Percentiles rank a stretch among this genome's conserved stretches.
These are phyloP conservation scores for Pseudozyma pruni DNA, from an alignment of 1,284 basidiomycete genomes.

Conservation along the genomic window DNA sequence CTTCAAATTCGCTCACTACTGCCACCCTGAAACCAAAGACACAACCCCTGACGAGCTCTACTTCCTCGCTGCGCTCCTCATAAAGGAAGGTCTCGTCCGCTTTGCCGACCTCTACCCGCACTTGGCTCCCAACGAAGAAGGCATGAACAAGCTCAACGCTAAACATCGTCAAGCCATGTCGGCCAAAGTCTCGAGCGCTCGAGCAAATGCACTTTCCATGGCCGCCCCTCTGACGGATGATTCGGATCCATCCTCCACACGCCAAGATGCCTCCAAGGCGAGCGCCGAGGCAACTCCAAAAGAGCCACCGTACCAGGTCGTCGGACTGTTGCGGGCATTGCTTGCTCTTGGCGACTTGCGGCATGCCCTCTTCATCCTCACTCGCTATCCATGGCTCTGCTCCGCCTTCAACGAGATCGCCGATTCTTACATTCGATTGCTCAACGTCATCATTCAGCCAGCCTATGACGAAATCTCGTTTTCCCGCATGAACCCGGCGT, in stretches of 20 bases:
- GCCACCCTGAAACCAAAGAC: constrained; percentile 70
- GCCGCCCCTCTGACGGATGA: constrained; percentile 83
- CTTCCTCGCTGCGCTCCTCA: constrained; percentile 84
- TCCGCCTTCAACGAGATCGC: constrained; percentile 82
- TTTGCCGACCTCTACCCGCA: constrained; percentile 87
- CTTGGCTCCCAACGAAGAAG: constrained; percentile 70
- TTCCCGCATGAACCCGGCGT: constrained; percentile 74
- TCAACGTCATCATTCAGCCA: constrained; percentile 58
- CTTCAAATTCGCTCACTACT: constrained; percentile 92
- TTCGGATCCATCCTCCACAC: constrained; percentile 40
- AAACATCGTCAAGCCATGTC: constrained; percentile 78
- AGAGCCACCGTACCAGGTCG: constrained; percentile 79
- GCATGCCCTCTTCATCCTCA: constrained; percentile 80
- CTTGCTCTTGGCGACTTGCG: constrained; percentile 85
- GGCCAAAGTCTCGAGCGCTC: constrained; percentile 73
- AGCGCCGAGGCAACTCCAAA: constrained; percentile 70
- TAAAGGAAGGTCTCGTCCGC: constrained; percentile 85
- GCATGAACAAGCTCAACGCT: constrained; percentile 71
- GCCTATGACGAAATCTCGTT: constrained; percentile 54
- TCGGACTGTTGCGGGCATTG: constrained; percentile 81
- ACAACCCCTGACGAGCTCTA: constrained; percentile 79
- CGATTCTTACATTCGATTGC: constrained; percentile 73
- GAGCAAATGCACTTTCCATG: constrained; percentile 81
- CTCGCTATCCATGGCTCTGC: constrained; percentile 85
- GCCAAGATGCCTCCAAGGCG: constrained; percentile 58